A percentile compares a stretch with the other conserved stretches of the same genome.
phyloP scores from a whole-genome alignment of 306 rosid genomes.

The Myrica gale region DNA sequence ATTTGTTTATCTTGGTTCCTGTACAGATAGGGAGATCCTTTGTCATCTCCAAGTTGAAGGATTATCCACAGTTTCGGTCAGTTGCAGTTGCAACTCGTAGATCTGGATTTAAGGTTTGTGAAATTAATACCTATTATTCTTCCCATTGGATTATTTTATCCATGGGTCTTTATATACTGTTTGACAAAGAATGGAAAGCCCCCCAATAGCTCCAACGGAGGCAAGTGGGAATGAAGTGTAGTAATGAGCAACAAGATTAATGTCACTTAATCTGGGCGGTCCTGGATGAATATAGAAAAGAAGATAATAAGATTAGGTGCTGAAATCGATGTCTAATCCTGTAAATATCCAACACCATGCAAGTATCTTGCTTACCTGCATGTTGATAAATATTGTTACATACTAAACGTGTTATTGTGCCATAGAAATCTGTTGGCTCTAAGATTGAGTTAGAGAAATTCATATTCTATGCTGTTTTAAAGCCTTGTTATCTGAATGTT shows the following conservation, averaged over 20 bases:
- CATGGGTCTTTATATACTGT: not conserved
- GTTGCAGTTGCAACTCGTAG: slow-evolving; percentile 77
- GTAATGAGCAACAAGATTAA: no score
- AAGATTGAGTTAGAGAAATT: not conserved
- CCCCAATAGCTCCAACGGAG: not conserved
- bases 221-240: not conserved
- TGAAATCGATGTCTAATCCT: not conserved
- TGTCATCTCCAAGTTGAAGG: slow-evolving; percentile 86
- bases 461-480: not conserved
- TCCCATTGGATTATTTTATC: not conserved
- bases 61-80: slow-evolving; percentile 83
- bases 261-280: no score
- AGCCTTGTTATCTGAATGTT: no score
- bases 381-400: not conserved
- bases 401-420: not conserved
- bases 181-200: not conserved
- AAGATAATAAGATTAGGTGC: not conserved
- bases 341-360: not conserved
- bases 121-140: not conserved
- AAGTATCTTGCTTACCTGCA: not conserved
- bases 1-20: slow-evolving; percentile 20
- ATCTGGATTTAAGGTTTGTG: slow-evolving; percentile 92
- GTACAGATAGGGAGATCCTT: slow-evolving; percentile 87
- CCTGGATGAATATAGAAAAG: no score
- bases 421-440: not conserved